phyloP scores from a whole-genome alignment of 2,329 filamentous ascomycete species.

The Penicillium oxalicum region DNA sequence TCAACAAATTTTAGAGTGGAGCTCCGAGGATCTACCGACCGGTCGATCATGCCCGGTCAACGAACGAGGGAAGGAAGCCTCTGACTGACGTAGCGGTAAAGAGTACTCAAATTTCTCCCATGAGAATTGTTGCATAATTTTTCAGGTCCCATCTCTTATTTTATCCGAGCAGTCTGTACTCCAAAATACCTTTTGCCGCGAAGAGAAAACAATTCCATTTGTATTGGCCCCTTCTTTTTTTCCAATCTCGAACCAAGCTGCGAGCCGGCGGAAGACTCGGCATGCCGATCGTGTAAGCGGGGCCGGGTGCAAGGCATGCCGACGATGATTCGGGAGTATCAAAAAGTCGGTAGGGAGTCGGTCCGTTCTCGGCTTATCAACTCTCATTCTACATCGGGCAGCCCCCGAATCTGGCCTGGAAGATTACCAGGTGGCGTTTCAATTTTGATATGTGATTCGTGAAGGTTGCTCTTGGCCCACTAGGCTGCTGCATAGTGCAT shows the following conservation, averaged over 20 bases:
- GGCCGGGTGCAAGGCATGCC: slow-evolving; percentile 7
- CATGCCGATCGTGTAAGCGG: slow-evolving; percentile 12
- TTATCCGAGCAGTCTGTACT: too few relatives aligned
- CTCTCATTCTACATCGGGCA: slow-evolving; percentile 3
- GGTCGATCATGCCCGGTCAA: slow-evolving; percentile 15
- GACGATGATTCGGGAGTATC: slow-evolving; percentile 11
- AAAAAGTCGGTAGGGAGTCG: slow-evolving; percentile 12
- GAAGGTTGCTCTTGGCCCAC: slow-evolving; percentile 11
- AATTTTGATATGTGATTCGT: slow-evolving; percentile 8
- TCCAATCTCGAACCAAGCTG: not conserved
- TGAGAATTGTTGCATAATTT: too few relatives aligned
- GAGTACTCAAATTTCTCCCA: too few relatives aligned
- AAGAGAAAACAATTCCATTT: too few relatives aligned
- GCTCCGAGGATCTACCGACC: slow-evolving; percentile 17
- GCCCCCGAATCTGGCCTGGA: slow-evolving; percentile 11
- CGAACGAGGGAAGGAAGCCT: slow-evolving; percentile 11
- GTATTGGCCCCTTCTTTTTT: not conserved
- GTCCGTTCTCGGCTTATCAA: slow-evolving; percentile 16
- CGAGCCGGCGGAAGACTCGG: slow-evolving; percentile 4
- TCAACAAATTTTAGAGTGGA: slow-evolving; percentile 6
- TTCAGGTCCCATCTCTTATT: too few relatives aligned
- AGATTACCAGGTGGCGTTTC: slow-evolving; percentile 6
- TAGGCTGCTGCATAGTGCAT: slow-evolving; percentile 5
- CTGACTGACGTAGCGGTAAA: not conserved
- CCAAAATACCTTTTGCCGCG: not conserved